A percentile compares a stretch with the other conserved stretches of the same genome.
These are phyloP conservation scores for Boletus coccyginus DNA, from an alignment of 768 basidiomycete genomes.

Conservation along the genomic window DNA sequence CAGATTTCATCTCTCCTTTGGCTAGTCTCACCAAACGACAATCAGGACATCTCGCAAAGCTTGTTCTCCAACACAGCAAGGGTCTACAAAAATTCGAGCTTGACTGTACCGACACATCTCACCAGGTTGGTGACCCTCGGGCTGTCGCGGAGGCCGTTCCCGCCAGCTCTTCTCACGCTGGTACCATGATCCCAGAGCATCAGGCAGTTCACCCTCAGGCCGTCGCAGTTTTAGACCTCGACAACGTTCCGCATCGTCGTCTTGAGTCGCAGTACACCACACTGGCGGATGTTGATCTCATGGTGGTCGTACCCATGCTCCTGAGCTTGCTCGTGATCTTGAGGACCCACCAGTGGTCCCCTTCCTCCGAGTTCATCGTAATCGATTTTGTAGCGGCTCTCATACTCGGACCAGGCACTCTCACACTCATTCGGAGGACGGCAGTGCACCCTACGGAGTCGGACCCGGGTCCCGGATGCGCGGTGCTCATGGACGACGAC, in stretches of 20 bases:
- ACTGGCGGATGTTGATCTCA: constrained; percentile 7
- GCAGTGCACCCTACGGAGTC: constrained; percentile 2
- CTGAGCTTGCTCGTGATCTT: constrained; percentile 9
- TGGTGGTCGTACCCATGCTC: constrained; percentile 13
- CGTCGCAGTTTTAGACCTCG: constrained; percentile 13
- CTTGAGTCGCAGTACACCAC: constrained; percentile 11
- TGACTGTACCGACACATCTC: not conserved
- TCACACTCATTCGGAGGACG: constrained; percentile 15
- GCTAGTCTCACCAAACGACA: constrained; percentile 17
- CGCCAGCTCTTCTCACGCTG: not conserved
- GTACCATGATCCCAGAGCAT: not conserved
- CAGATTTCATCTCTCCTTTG: constrained; percentile 19
- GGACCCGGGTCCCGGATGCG: constrained; percentile 12
- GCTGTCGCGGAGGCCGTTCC: not conserved
- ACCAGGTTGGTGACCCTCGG: not conserved
- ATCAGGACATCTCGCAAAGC: constrained; percentile 15
- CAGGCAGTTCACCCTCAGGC: not conserved
- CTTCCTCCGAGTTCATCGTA: not conserved
- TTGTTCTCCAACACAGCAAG: constrained; percentile 14
- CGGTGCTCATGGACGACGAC: constrained; percentile 20
- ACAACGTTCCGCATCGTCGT: not conserved
- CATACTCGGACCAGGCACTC: constrained; percentile 16
- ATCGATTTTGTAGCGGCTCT: constrained; percentile 11
- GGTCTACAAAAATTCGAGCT: not conserved
- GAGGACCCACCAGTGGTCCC: constrained; percentile 5